Percentiles rank a stretch among this genome's conserved stretches.
Conservation (phyloP, 75 land plant genomes). For the Sequoia sempervirens region DNA sequence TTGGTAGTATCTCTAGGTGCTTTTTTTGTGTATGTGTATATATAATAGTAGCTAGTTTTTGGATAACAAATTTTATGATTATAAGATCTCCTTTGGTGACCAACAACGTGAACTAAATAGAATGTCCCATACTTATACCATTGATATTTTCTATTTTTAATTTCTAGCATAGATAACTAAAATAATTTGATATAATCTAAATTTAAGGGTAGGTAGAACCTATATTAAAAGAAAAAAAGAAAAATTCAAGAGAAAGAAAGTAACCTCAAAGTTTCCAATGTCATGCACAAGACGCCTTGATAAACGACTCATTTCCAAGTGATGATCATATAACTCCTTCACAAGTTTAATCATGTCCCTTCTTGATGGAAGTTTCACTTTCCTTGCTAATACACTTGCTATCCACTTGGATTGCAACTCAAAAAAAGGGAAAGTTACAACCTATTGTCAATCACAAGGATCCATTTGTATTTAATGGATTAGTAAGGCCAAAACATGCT, state of each 20-base stretch:
- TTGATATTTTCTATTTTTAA: too few species aligned
- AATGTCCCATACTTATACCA: too few species aligned
- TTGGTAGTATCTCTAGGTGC: too few species aligned
- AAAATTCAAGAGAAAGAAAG: background rate
- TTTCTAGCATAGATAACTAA: too few species aligned
- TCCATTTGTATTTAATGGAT: background rate
- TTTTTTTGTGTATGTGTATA: too few species aligned
- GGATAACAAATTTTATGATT: too few species aligned
- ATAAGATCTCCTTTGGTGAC: too few species aligned
- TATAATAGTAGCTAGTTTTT: too few species aligned
- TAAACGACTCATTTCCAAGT: conserved; percentile 40
- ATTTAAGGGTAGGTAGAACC: too few species aligned
- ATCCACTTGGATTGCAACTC: conserved; percentile 72
- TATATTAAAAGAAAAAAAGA: too few species aligned
- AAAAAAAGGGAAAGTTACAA: conserved; percentile 54
- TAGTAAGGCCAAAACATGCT: background rate
- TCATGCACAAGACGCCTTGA: conserved; percentile 52
- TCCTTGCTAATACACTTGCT: conserved; percentile 55
- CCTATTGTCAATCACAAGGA: conserved; percentile 2
- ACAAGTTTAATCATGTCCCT: conserved; percentile 59
- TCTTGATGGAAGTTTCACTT: conserved; percentile 50
- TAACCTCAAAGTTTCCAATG: conserved; percentile 46
- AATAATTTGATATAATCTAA: too few species aligned
- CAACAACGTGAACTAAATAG: too few species aligned
- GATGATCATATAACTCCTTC: conserved; percentile 44